Evolutionary conservation across 2,329 filamentous ascomycete species (phyloP).

Genomic region (Monosporascus ibericus): DNA sequence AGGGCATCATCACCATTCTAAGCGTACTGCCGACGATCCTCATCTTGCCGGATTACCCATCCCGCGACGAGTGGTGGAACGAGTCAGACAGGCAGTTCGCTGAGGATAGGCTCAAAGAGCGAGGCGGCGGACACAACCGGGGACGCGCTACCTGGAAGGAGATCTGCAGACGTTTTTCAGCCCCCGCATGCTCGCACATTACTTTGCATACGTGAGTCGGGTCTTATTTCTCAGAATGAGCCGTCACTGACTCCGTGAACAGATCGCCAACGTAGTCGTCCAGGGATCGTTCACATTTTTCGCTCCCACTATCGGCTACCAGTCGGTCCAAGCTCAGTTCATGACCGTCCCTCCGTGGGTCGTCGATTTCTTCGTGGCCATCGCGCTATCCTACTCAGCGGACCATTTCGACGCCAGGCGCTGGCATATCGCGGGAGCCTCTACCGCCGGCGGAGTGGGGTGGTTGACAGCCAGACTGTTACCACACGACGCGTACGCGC

Average conservation of each 20-base stretch:
- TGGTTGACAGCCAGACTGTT: slow-evolving; percentile 26
- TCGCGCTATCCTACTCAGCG: slow-evolving; percentile 17
- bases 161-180: slow-evolving; percentile 29
- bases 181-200: slow-evolving; percentile 32
- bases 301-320: slow-evolving; percentile 40
- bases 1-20: slow-evolving; percentile 53
- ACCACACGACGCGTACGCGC: slow-evolving; percentile 14
- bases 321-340: slow-evolving; percentile 20
- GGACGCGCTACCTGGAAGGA: slow-evolving; percentile 28
- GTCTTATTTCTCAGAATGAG: background rate
- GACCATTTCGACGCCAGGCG: slow-evolving; percentile 18
- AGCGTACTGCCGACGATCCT: slow-evolving; percentile 14
- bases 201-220: slow-evolving; percentile 22
- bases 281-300: slow-evolving; percentile 42
- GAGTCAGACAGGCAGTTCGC: slow-evolving; percentile 15
- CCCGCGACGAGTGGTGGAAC: slow-evolving; percentile 16
- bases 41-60: slow-evolving; percentile 19
- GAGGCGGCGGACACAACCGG: slow-evolving; percentile 30
- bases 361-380: slow-evolving; percentile 19
- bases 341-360: slow-evolving; percentile 24
- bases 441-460: slow-evolving; percentile 22
- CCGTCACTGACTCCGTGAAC: background rate
- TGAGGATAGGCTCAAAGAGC: slow-evolving; percentile 15
- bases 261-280: slow-evolving; percentile 21
- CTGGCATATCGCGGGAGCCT: slow-evolving; percentile 19